Evolutionary conservation across 2,329 filamentous ascomycete genomes (phyloP).

Genomic region (Huntiella savannae): DNA sequence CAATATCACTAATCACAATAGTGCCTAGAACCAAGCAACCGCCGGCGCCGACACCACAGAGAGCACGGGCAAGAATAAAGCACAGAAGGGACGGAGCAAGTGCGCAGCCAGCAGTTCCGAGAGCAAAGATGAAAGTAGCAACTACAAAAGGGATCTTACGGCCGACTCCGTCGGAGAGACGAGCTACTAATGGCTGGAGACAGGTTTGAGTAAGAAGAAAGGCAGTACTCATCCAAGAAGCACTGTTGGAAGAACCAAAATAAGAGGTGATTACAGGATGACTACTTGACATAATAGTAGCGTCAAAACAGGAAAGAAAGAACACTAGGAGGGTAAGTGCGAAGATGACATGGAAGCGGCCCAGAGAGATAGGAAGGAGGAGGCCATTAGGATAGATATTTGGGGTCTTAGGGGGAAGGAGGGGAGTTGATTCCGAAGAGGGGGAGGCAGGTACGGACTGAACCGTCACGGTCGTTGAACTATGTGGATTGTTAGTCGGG

Average conservation of each 20-base stretch:
- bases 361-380: slow-evolving; percentile 27
- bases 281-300: slow-evolving; percentile 62
- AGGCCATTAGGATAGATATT: slow-evolving; percentile 7
- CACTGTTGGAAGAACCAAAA: slow-evolving; percentile 58
- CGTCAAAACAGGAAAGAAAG: slow-evolving; percentile 49
- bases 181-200: slow-evolving; percentile 56
- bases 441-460: no score
- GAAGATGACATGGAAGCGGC: slow-evolving; percentile 45
- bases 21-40: slow-evolving; percentile 49
- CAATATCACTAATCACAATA: slow-evolving; percentile 55
- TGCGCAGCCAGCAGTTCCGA: slow-evolving; percentile 51
- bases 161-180: slow-evolving; percentile 55
- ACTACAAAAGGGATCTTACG: slow-evolving; percentile 47
- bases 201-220: slow-evolving; percentile 61
- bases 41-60: slow-evolving; percentile 56
- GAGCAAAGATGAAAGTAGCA: slow-evolving; percentile 40
- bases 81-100: slow-evolving; percentile 46
- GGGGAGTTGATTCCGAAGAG: no score
- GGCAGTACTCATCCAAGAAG: slow-evolving; percentile 65
- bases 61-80: slow-evolving; percentile 50
- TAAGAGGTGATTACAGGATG: slow-evolving; percentile 70
- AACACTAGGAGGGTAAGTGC: slow-evolving; percentile 35
- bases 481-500: not conserved
- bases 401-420: no score
- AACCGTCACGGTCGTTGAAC: no score